Evolutionary conservation across 768 basidiomycete species (phyloP), one percentile per base, ranked within the genome.

Genomic region (Cyathus striatus): DNA sequence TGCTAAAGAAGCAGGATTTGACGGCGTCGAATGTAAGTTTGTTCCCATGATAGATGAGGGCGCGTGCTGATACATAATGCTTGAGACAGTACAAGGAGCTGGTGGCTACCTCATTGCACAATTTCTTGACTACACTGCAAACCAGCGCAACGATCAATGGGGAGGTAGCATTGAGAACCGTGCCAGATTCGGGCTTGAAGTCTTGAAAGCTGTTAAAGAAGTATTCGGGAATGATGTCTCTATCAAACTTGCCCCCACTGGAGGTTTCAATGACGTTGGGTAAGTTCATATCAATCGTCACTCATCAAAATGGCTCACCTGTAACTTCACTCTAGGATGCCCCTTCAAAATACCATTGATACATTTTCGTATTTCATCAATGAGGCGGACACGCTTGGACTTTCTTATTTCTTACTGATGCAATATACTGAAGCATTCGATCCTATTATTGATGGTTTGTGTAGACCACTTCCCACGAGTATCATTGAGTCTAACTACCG

Each of bases 161-260:
- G 82, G 83, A 6, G 83, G 81, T 4, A 72, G 69, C 32, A 46
- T 74, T 33, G 75, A 79, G 58, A 79, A 79, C 55, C 70, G 81
- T n/a, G 54, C 69, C 1, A 61, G 77, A 3, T 81, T 84, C 53
- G 65, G 62, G 1, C 65, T 79, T 5, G 75, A 79, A 52, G 64
- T 76, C 34, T 53, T 78, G 18, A 72, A 75, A 42, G 73, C 65
- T 2, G 45, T 60, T 17, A 44, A 46, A 0, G 61, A 65, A 32
- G 59, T 76, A 27, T 75, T 68, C 47, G 75, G 74, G 1, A 48
- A 58, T 6, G 69, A 73, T 17, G 69, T 75, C 18, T 66, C 64
- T 2, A 47, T 76, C 40, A 75, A 75, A 46, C 38, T 76, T n/a
- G 70, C 54, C 44, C 75, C 73, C 12, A 60, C 53, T 23, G 69